Evolutionary conservation across 2,329 filamentous ascomycete species (phyloP), one percentile per base, ranked within the genome.

Genomic region (Aspergillus brunneoviolaceus): DNA sequence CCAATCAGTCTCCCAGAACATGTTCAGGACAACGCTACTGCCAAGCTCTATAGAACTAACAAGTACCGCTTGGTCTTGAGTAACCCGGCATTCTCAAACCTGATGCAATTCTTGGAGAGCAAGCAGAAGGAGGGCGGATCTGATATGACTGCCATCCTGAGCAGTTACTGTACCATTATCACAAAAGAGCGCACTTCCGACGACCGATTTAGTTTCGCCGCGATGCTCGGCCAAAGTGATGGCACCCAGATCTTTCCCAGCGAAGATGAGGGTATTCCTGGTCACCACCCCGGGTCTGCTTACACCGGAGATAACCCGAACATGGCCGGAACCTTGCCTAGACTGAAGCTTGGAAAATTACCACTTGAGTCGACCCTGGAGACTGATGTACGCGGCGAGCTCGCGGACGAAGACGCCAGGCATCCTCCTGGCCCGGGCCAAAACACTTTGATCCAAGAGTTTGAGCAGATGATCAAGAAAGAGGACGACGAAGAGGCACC

Each of bases 51-150:
- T 75, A 85, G 86, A 47, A 85, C 87, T 58, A 94, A 93, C 80
- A 95, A 92, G 74, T 99, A 98, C 73, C 87, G 92, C 12, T 83
- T 99, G 39, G 92, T 92, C 0, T 80, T 99, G n/a, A 97, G 93
- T 69, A 88, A 89, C 59, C 89, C 93, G 67, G 88, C 92, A 0
- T 92, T 90, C 60, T 88, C 87, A 59, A 90, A 90, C 61, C 84
- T 98, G 9, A 89, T 96, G 70, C 90, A 92, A 67, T 96, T 94
- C 68, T 81, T 99, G 0, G 93, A 98, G 74, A 87, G 88, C n/a
- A 93, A 96, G 64, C 85, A 88, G 14, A 89, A 91, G 54, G 86
- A 89, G 55, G 92, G 92, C 11, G 94, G 92, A 16, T 85, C 86
- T 6, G 86, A 94, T 14, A 86, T 98, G 65, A 86, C 89, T 42